Evolutionary conservation across 352 stramenopile genomes (phyloP).

Genomic region (Pythium dissotocum): DNA sequence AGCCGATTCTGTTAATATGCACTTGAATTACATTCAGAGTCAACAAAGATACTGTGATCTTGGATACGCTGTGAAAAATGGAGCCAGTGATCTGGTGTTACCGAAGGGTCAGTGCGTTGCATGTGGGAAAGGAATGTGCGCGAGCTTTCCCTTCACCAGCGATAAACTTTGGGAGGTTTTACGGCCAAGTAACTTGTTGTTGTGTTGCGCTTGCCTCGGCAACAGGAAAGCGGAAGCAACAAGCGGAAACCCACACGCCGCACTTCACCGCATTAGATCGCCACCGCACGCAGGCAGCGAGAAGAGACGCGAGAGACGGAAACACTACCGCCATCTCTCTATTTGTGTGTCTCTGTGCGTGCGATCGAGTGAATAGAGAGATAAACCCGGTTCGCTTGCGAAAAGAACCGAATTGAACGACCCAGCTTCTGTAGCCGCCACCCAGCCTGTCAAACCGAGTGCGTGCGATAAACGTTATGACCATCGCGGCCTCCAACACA

Average conservation of each 20-base stretch:
- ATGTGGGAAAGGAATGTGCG: slow-evolving; percentile 22
- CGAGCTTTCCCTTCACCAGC: slow-evolving; percentile 12
- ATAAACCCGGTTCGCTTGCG: not conserved
- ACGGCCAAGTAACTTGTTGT: slow-evolving; percentile 21
- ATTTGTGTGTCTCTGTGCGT: slow-evolving; percentile 6
- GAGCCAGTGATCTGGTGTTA: slow-evolving; percentile 10
- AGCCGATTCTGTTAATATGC: slow-evolving; percentile 9
- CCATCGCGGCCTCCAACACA: not conserved
- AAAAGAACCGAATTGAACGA: slow-evolving; percentile 2
- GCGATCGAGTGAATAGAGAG: not conserved
- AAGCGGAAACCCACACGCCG: slow-evolving; percentile 9
- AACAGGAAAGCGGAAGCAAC: slow-evolving; percentile 17
- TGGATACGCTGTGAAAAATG: slow-evolving; percentile 11
- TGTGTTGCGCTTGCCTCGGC: slow-evolving; percentile 27
- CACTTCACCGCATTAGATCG: slow-evolving; percentile 10
- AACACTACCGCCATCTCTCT: not conserved
- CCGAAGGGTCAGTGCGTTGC: slow-evolving; percentile 12
- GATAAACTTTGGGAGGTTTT: slow-evolving; percentile 20
- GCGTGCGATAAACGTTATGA: slow-evolving; percentile 8
- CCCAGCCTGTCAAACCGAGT: not conserved
- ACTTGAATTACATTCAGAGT: not conserved
- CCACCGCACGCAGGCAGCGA: slow-evolving; percentile 9
- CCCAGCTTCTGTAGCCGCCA: not conserved
- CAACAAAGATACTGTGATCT: slow-evolving; percentile 18
- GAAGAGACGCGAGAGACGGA: not conserved